phyloP scores from a whole-genome alignment of 1,284 basidiomycete species.

The Paramarasmius palmivorus region DNA sequence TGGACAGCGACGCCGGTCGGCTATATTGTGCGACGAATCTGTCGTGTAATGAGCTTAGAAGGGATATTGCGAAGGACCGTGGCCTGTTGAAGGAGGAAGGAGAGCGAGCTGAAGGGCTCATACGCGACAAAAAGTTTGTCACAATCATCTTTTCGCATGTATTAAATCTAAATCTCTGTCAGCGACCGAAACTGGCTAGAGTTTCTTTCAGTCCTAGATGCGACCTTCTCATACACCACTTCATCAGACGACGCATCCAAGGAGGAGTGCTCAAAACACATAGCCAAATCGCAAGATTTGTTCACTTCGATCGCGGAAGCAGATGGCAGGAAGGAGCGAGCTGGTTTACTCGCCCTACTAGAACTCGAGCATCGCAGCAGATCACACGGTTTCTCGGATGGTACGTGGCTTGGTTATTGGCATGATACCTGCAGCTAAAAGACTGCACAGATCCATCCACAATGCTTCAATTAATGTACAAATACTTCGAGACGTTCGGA shows the following conservation, averaged over 20 bases:
- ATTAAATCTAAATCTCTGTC: slow-evolving; percentile 11
- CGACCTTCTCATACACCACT: slow-evolving; percentile 49
- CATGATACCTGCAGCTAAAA: slow-evolving; percentile 5
- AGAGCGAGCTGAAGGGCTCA: slow-evolving; percentile 51
- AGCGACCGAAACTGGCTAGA: slow-evolving; percentile 88
- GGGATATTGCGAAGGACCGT: slow-evolving; percentile 63
- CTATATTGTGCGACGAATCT: slow-evolving; percentile 71
- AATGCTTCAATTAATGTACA: slow-evolving; percentile 49
- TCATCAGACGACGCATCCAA: slow-evolving; percentile 31
- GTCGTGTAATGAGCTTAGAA: slow-evolving; percentile 70
- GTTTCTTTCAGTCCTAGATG: slow-evolving; percentile 72
- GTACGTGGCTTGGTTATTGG: slow-evolving; percentile 28
- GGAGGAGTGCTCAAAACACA: slow-evolving; percentile 36
- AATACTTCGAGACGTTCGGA: slow-evolving; percentile 74
- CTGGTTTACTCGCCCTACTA: slow-evolving; percentile 66
- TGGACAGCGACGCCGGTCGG: slow-evolving; percentile 67
- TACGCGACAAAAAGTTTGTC: slow-evolving; percentile 58
- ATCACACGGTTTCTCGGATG: slow-evolving; percentile 45
- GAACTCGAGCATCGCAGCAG: slow-evolving; percentile 67
- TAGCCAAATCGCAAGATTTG: slow-evolving; percentile 50
- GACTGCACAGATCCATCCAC: slow-evolving; percentile 39
- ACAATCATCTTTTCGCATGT: not conserved
- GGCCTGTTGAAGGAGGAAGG: slow-evolving; percentile 62
- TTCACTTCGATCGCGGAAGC: slow-evolving; percentile 56
- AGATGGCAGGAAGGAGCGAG: slow-evolving; percentile 72